A percentile compares a stretch with the other conserved stretches of the same genome.
phyloP scores from a whole-genome alignment of 257 asterid species.

The Verbascum thapsus region DNA sequence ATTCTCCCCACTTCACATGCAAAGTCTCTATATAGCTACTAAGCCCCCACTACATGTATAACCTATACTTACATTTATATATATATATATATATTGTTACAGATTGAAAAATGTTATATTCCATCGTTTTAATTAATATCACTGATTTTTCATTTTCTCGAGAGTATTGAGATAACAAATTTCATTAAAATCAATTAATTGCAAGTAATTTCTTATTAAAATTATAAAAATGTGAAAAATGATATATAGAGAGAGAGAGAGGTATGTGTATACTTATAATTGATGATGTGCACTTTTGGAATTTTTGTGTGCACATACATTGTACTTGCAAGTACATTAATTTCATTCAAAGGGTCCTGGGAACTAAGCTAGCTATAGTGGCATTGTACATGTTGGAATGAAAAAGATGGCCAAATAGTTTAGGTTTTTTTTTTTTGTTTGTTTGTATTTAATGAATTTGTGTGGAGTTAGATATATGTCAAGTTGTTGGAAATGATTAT shows the following conservation, averaged over 20 bases:
- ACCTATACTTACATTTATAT: not conserved
- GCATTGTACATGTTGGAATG: conserved; percentile 29
- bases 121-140: no score
- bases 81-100: not conserved
- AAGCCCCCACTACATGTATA: not conserved
- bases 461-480: no score
- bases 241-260: no score
- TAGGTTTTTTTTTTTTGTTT: no score
- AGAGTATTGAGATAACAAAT: no score
- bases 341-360: conserved; percentile 21
- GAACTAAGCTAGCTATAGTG: not conserved
- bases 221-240: no score
- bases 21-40: conserved; percentile 17
- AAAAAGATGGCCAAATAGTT: conserved; percentile 20
- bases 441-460: not conserved
- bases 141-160: no score
- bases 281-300: conserved; percentile 15
- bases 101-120: no score
- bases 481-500: no score
- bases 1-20: conserved; percentile 68
- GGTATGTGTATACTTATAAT: conserved; percentile 19
- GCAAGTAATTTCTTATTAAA: no score
- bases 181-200: no score
- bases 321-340: conserved; percentile 78
- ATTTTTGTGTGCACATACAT: conserved; percentile 49